A percentile compares a stretch with the other conserved stretches of the same genome.
These are phyloP conservation scores for Albizia julibrissin DNA, from an alignment of 306 rosid genomes.

Conservation along the genomic window DNA sequence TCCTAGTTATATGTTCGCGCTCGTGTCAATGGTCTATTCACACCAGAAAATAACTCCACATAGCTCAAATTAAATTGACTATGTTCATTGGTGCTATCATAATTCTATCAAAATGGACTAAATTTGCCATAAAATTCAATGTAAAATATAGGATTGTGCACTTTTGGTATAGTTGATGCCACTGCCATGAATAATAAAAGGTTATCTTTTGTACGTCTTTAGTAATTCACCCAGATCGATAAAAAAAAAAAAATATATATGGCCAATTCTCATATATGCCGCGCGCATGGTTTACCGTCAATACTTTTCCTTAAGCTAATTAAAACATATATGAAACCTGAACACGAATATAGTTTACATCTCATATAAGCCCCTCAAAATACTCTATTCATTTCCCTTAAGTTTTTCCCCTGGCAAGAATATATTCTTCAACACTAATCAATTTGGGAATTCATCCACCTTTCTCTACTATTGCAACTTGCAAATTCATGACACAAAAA, in stretches of 20 bases:
- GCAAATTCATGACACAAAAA: neutral
- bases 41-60: neutral
- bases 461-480: neutral
- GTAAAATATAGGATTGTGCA: neutral
- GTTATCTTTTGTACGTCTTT: neutral
- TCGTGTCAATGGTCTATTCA: neutral
- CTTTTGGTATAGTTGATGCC: neutral
- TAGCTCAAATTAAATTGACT: neutral
- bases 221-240: neutral
- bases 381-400: neutral
- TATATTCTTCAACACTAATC: neutral
- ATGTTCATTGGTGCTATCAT: neutral
- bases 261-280: neutral
- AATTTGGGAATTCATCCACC: neutral
- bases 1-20: neutral
- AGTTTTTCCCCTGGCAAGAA: neutral
- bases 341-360: neutral
- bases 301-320: neutral
- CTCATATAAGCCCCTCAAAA: neutral
- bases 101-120: neutral
- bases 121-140: neutral
- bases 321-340: neutral
- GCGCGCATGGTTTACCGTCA: neutral
- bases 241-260: neutral
- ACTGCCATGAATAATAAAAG: neutral